phyloP scores from a whole-genome alignment of 768 basidiomycete genomes.

The Suillus fuscotomentosus region DNA sequence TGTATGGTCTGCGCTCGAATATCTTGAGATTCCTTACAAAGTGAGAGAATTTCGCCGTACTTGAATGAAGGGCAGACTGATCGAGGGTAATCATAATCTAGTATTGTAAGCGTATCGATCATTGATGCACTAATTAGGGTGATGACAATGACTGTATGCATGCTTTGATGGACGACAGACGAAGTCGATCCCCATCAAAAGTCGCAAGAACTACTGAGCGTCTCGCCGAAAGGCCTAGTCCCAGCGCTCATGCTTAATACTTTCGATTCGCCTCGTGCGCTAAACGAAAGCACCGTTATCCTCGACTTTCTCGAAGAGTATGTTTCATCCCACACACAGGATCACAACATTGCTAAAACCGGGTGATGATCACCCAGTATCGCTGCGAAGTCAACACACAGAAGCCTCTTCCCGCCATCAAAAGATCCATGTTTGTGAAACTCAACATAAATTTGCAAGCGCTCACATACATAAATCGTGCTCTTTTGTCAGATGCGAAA shows the following conservation, averaged over 20 bases:
- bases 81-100: constrained; percentile 9
- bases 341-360: not conserved
- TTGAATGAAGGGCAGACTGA: not conserved
- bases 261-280: constrained; percentile 52
- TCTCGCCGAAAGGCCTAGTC: constrained; percentile 82
- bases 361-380: constrained; percentile 34
- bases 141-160: not conserved
- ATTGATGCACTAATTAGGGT: not conserved
- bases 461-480: not conserved
- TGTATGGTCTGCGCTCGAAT: constrained; percentile 75
- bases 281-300: constrained; percentile 82
- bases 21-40: constrained; percentile 68
- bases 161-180: constrained; percentile 36
- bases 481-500: constrained; percentile 50
- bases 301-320: constrained; percentile 80
- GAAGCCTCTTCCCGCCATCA: constrained; percentile 54
- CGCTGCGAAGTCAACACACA: constrained; percentile 44
- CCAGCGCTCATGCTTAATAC: constrained; percentile 61
- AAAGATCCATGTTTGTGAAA: constrained; percentile 55
- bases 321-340: constrained; percentile 16
- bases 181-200: constrained; percentile 86
- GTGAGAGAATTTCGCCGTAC: constrained; percentile 32
- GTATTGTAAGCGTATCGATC: constrained; percentile 34
- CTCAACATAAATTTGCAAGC: not conserved
- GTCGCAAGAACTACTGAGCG: constrained; percentile 71